Base-by-base conservation (phyloP, 768 basidiomycete species). In the Hygrocybe coccinea region DNA sequence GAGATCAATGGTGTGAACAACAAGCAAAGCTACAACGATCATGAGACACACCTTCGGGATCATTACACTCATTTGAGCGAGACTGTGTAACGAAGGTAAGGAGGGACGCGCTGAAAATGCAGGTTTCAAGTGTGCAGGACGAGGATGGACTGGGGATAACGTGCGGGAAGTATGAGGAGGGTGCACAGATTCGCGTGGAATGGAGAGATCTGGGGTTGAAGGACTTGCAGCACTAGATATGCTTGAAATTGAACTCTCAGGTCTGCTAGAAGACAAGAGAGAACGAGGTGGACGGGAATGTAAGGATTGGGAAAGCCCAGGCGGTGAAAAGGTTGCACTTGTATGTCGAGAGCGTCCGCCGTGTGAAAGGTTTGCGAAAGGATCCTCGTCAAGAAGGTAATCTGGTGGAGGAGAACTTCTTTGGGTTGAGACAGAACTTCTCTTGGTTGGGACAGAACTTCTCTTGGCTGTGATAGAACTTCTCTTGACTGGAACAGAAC, bases 381-480 rank as follows among this genome's bases (percentile, higher is more conserved):
- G 87, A 62, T 89, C 87, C 50, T 85, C 82, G 61, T 88, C 87
- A 22, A 86, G 71, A 17, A 87, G 74, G 57, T 72, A 77, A n/a
- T 65, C 67, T 14, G 71, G 72, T 1, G 76, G 75, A 5, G 74
- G 71, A 11, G 74, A 75, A 19, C 15, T n/a, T n/a, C 22, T 46
- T 12, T n/a, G 44, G 21, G 11, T 5, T 2, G 76, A 75, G 4
- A 74, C 70, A 11, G 74, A 75, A 19, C 15, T n/a, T n/a, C 22
- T 46, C 5, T n/a, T 5, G 59, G 59, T 45, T 2, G 76, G 75
- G 4, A 74, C 70, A 11, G 74, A 75, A 19, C 15, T n/a, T n/a
- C 22, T 46, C 5, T n/a, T 5, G 59, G 59, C 45, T 62, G 51
- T 54, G 14, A n/a, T n/a, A n/a, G n/a, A n/a, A n/a, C n/a, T n/a